Base-by-base conservation (phyloP, 2,329 filamentous ascomycete genomes). In the Aspergillus hiratsukae region DNA sequence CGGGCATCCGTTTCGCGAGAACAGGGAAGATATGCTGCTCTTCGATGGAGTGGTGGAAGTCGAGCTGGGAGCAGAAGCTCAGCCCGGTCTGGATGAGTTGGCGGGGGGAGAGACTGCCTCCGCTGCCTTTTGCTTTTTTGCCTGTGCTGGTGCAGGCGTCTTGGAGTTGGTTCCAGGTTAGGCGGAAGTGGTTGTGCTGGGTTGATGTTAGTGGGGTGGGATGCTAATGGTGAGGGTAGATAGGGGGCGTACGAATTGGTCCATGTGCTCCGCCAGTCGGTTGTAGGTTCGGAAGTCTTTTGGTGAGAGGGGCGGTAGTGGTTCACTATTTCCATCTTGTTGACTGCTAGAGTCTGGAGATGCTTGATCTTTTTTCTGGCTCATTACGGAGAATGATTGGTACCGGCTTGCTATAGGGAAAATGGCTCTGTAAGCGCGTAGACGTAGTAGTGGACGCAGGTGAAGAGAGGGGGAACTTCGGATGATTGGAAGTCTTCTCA, bases 21-120 rank as follows among this genome's bases (percentile, higher is more conserved):
- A 87, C 68, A 1, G 91, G 92, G 72, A 96, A 96, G 43, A 96
- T 80, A 70, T 91, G 84, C 29, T 79, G 75, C 73, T 97, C 91
- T 72, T 96, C 92, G 66, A 96, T 93, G 56, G 76, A 78, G 76
- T 96, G 92, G 75, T 96, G 91, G 56, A 83, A 75, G 9, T 84
- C 82, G n/a, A 96, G 83, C 56, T 88, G 82, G 17, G 81, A 79
- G 62, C 83, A 81, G 70, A 96, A 91, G 50, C 85, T 77, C n/a
- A 90, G 78, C 31, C 87, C 89, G 27, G 81, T 77, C 63, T 78
- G 72, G 63, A 95, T 76, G 72, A 94, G 90, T 61, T 87, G 81
- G 28, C 82, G 81, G 14, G 90, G 81, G 0, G 86, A 85, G 77
- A 91, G 83, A 61, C 80, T 80, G 3, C 76, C 67, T n/a, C n/a